phyloP scores from a whole-genome alignment of 495 filamentous ascomycete genomes.

The Alectoria sarmentosa region DNA sequence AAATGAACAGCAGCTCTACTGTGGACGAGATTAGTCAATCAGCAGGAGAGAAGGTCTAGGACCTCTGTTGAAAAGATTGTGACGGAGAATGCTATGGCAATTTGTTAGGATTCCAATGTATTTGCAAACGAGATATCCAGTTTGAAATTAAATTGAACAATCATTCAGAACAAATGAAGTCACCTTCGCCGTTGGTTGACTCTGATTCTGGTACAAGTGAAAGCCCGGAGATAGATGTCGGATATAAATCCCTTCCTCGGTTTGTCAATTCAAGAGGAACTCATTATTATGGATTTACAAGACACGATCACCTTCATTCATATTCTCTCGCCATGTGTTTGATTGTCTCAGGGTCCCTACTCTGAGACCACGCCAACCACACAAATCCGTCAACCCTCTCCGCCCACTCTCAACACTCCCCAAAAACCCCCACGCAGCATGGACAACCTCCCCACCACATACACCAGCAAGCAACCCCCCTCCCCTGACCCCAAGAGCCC shows the following conservation, averaged over 20 bases:
- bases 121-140: constrained; percentile 5
- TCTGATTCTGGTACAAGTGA: too few species aligned
- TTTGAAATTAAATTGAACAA: neutral
- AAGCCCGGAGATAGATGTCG: neutral
- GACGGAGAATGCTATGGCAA: neutral
- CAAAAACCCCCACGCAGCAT: constrained; percentile 29
- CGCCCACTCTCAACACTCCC: neutral
- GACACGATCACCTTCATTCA: neutral
- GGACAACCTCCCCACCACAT: constrained; percentile 49
- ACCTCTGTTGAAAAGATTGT: neutral
- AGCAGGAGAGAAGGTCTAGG: constrained; percentile 1
- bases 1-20: constrained; percentile 18
- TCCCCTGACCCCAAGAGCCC: constrained; percentile 8
- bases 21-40: constrained; percentile 17
- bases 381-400: neutral
- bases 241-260: neutral
- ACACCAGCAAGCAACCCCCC: constrained; percentile 38
- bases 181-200: too few species aligned
- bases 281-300: too few species aligned
- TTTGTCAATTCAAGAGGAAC: too few species aligned
- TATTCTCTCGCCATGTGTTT: neutral
- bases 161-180: too few species aligned
- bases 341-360: neutral
- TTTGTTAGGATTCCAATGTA: neutral
- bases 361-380: neutral